These are phyloP conservation scores for Chalciporus sphaerocephalus DNA, from an alignment of 768 basidiomycete species.

Conservation along the genomic window DNA sequence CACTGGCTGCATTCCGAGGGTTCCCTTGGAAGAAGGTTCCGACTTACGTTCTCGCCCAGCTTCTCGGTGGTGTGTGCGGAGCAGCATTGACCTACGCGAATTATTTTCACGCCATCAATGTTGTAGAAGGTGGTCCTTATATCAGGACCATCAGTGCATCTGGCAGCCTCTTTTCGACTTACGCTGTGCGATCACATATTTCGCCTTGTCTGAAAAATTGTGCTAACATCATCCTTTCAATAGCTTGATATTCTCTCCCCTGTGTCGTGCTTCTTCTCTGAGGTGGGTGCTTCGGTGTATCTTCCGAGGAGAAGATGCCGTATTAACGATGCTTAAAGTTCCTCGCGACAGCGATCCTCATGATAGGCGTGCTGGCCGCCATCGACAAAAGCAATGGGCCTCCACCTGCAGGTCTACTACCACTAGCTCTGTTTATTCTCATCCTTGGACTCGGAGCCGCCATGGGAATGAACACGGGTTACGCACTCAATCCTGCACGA, in stretches of 20 bases:
- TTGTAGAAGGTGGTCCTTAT: conserved; percentile 49
- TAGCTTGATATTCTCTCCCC: conserved; percentile 35
- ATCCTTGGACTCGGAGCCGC: conserved; percentile 51
- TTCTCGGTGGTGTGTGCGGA: conserved; percentile 52
- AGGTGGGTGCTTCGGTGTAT: conserved; percentile 22
- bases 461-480: conserved; percentile 60
- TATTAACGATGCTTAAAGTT: conserved; percentile 34
- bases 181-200: conserved; percentile 37
- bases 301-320: no score
- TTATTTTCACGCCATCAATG: conserved; percentile 57
- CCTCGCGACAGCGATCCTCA: conserved; percentile 47
- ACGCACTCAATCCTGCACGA: conserved; percentile 61
- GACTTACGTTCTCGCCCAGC: conserved; percentile 53
- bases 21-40: conserved; percentile 80
- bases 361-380: conserved; percentile 48
- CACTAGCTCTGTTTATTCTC: conserved; percentile 49
- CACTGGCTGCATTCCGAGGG: conserved; percentile 58
- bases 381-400: conserved; percentile 49
- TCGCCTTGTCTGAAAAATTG: background rate
- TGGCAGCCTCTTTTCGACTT: conserved; percentile 53
- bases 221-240: background rate
- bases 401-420: conserved; percentile 47
- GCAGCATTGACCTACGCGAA: conserved; percentile 53
- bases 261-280: conserved; percentile 41
- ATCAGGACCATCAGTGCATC: conserved; percentile 49